Evolutionary conservation across 2,329 filamentous ascomycete species (phyloP), one percentile per base, ranked within the genome.

Genomic region (Phialophora tarda): DNA sequence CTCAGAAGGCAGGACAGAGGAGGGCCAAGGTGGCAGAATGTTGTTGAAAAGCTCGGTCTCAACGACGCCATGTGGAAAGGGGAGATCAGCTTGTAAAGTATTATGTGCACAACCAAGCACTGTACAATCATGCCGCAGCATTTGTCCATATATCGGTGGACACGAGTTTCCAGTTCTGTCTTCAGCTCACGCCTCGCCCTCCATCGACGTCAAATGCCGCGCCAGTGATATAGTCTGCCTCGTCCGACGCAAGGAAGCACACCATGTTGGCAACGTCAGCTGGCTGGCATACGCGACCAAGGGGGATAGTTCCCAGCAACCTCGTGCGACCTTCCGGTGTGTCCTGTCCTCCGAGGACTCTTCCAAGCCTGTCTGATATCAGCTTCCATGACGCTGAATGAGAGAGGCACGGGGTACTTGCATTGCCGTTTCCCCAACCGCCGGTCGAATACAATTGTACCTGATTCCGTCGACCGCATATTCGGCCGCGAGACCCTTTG

Each of bases 1-100:
- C 83, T 99, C 83, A 86, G 93, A 80, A 86, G 84, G 73, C 96
- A 93, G 82, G 96, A 99, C 80, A 87, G 93, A 70, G 95, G 95
- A 65, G 93, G 95, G 61, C 89, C 91, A 63, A 85, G 96, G 77
- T 99, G 93, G 92, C 88, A 90, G 78, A 86, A 96, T 78, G 83
- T 97, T 82, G 85, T 97, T 71, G 83, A 91, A 79, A 94, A 87
- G 67, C 82, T 99, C 68, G 95, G 96, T 14, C 79, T 99, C 79
- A 92, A 89, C 14, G 91, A 93, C 58, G 92, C 91, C 47, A 93
- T 91, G 59, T 98, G 92, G 90, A 91, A 92, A 83, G 90, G 88
- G 57, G 92, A 98, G 82, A 97, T 98, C 77, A 88, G 84, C 68
- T 76, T 93, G 77, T 92, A 86, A 80, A 38, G 56, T 68, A 64